phyloP scores from a whole-genome alignment of 441 rosid species.

The Brassica hybrid region DNA sequence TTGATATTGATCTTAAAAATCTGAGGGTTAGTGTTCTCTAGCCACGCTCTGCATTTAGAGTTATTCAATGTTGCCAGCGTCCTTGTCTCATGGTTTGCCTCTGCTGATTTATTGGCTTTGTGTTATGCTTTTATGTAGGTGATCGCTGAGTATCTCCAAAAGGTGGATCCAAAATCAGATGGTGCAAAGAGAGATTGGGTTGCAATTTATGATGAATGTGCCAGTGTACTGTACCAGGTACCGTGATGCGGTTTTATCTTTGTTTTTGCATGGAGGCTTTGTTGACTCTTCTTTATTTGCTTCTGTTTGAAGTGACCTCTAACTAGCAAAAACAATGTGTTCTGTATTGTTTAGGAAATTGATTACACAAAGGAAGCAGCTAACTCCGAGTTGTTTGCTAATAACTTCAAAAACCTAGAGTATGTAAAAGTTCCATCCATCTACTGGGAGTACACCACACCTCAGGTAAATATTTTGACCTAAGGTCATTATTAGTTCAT shows the following conservation, averaged over 20 bases:
- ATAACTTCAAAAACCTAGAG: conserved; percentile 78
- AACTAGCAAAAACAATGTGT: conserved; percentile 31
- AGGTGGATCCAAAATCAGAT: conserved; percentile 97
- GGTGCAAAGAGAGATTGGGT: conserved; percentile 99
- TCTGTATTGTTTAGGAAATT: conserved; percentile 68
- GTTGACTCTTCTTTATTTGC: background rate
- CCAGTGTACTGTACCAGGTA: conserved; percentile 90
- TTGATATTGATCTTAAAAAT: conserved; percentile 95
- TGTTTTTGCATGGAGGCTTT: background rate
- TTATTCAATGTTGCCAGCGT: background rate
- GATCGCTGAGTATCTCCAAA: conserved; percentile 96
- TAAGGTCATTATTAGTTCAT: conserved; percentile 20
- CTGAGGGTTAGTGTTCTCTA: conserved; percentile 71
- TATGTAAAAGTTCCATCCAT: conserved; percentile 92
- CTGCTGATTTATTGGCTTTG: conserved; percentile 7
- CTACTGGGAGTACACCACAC: conserved; percentile 91
- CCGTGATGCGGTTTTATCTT: background rate
- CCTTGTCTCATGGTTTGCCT: conserved; percentile 3
- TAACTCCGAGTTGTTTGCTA: conserved; percentile 92
- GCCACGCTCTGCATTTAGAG: background rate
- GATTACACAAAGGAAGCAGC: conserved; percentile 98
- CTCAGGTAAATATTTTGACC: conserved; percentile 68
- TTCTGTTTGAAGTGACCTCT: conserved; percentile 14
- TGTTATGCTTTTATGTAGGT: conserved; percentile 56
- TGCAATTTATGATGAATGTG: conserved; percentile 99